Conservation (phyloP, 2,329 filamentous ascomycete species). For the Diaporthe australafricana region DNA sequence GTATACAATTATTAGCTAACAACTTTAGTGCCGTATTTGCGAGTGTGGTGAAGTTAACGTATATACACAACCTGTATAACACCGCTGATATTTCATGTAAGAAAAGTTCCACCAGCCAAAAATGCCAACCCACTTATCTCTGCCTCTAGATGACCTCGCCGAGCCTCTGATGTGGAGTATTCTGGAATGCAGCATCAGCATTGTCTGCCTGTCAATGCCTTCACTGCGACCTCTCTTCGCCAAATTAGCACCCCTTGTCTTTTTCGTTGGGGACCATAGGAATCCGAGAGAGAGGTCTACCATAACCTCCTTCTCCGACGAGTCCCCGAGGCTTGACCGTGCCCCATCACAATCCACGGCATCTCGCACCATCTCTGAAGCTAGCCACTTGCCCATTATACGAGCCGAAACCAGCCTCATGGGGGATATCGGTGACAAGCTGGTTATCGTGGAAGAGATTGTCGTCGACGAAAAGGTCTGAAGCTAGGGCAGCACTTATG, state of each 20-base stretch:
- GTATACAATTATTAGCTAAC: background rate
- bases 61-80: constrained; percentile 9
- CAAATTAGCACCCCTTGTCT: constrained; percentile 38
- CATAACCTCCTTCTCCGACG: constrained; percentile 19
- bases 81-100: constrained; percentile 30
- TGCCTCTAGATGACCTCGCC: constrained; percentile 34
- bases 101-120: background rate
- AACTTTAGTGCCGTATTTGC: constrained; percentile 25
- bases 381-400: background rate
- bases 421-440: background rate
- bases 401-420: background rate
- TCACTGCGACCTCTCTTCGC: constrained; percentile 32
- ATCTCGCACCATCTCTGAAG: background rate
- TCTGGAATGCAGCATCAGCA: constrained; percentile 33
- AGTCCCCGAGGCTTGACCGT: background rate
- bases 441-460: background rate
- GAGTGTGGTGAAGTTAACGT: background rate
- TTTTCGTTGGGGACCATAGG: constrained; percentile 10
- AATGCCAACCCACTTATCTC: background rate
- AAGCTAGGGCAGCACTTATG: background rate
- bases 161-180: constrained; percentile 30
- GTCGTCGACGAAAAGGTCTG: constrained; percentile 1
- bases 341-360: background rate
- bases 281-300: constrained; percentile 24
- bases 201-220: constrained; percentile 27